Evolutionary conservation across 2,329 filamentous ascomycete genomes (phyloP).

Genomic region (Coniochaeta ligniaria): DNA sequence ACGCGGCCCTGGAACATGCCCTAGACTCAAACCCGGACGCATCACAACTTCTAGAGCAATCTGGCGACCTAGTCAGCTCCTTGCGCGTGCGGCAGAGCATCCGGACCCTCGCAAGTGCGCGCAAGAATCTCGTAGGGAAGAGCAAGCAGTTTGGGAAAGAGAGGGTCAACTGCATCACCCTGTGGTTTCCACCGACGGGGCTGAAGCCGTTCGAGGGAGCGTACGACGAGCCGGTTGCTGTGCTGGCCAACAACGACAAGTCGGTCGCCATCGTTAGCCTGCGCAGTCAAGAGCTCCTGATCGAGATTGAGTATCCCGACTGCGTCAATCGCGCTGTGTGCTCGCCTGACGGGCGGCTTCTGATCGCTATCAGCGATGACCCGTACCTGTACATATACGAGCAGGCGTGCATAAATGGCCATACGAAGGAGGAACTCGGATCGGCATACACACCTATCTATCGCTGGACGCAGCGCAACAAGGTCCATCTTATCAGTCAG

Average conservation of each 20-base stretch:
- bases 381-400: constrained; percentile 79
- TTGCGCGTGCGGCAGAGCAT: background rate
- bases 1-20: background rate
- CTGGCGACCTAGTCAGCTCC: constrained; percentile 5
- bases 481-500: constrained; percentile 52
- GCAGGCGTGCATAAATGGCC: constrained; percentile 23
- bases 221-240: constrained; percentile 52
- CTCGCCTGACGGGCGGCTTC: constrained; percentile 74
- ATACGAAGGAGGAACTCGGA: constrained; percentile 28
- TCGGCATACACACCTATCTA: background rate
- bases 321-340: constrained; percentile 93
- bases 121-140: constrained; percentile 39
- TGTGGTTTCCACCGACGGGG: constrained; percentile 48
- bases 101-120: constrained; percentile 25
- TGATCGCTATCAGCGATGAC: constrained; percentile 83
- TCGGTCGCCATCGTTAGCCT: constrained; percentile 81
- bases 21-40: constrained; percentile 13
- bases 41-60: background rate
- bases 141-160: constrained; percentile 50
- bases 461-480: constrained; percentile 42
- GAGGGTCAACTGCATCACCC: constrained; percentile 59
- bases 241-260: constrained; percentile 86
- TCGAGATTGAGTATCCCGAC: constrained; percentile 68
- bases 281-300: constrained; percentile 54
- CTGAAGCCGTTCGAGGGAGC: constrained; percentile 22